phyloP scores from a whole-genome alignment of 306 rosid species.

The Coriaria nepalensis region DNA sequence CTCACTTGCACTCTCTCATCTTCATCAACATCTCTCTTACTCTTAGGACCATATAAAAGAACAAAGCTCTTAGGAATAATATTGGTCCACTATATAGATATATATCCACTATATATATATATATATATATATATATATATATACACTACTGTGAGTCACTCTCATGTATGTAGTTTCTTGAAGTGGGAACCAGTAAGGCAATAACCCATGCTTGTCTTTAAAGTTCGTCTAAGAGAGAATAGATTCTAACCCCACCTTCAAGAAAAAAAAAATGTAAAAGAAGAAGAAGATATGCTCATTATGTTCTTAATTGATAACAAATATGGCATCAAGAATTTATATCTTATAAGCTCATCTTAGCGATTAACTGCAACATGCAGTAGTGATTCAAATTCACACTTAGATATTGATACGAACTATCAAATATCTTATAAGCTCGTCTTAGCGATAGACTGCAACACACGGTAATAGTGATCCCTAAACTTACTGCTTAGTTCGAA shows the following conservation, averaged over 20 bases:
- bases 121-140: slow-evolving; percentile 32
- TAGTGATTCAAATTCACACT: too few species aligned
- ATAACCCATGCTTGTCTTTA: slow-evolving; percentile 18
- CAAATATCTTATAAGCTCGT: too few species aligned
- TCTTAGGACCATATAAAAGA: neutral
- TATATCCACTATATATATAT: too few species aligned
- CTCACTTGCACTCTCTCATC: neutral
- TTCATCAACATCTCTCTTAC: neutral
- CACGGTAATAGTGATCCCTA: too few species aligned
- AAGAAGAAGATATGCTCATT: neutral
- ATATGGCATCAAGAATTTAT: neutral
- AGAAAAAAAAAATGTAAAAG: neutral
- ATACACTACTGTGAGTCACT: slow-evolving; percentile 12
- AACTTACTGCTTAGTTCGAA: too few species aligned
- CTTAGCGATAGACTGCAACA: too few species aligned
- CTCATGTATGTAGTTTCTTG: slow-evolving; percentile 6
- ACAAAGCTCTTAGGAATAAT: slow-evolving; percentile 10
- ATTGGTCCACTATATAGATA: slow-evolving; percentile 14
- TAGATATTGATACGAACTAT: too few species aligned
- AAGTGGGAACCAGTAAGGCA: neutral
- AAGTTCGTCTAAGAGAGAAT: slow-evolving; percentile 23
- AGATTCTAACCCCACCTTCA: slow-evolving; percentile 22
- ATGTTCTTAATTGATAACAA: neutral
- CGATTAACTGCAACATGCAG: too few species aligned
- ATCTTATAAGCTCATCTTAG: too few species aligned